Evolutionary conservation across 805 yeast genomes (phyloP).

Genomic region (Teunomyces pallodes): DNA sequence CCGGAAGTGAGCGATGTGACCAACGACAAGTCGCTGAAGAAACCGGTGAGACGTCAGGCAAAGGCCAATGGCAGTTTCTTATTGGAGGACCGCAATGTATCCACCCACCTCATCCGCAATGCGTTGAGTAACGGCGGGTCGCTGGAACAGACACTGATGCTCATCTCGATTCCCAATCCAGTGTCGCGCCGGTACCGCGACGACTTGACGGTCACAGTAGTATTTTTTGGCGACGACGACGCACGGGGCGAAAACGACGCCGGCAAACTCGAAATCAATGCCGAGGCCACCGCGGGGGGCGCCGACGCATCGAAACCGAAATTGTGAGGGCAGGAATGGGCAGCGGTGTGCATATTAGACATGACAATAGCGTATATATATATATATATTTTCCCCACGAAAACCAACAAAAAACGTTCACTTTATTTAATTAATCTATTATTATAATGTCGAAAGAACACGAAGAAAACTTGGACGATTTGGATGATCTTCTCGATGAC

Average conservation of each 20-base stretch:
- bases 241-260: constrained; percentile 37
- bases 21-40: constrained; percentile 59
- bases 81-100: constrained; percentile 81
- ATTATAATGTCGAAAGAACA: constrained; percentile 2
- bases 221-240: constrained; percentile 77
- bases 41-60: constrained; percentile 62
- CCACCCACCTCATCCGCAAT: constrained; percentile 91
- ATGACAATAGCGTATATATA: constrained; percentile 4
- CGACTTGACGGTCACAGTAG: constrained; percentile 93
- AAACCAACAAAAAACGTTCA: background rate
- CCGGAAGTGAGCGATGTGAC: constrained; percentile 67
- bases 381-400: background rate
- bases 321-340: constrained; percentile 22
- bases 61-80: constrained; percentile 43
- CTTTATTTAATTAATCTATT: no score
- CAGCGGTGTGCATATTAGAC: no score
- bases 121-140: constrained; percentile 87
- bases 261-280: constrained; percentile 55
- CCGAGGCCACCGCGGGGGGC: constrained; percentile 61
- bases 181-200: constrained; percentile 90
- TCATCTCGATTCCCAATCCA: constrained; percentile 89
- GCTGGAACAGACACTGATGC: constrained; percentile 81
- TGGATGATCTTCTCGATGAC: constrained; percentile 84
- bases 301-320: constrained; percentile 45
- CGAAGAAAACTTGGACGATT: constrained; percentile 63